Conservation (phyloP, 2,329 filamentous ascomycete genomes). For the Trichoderma sp. region DNA sequence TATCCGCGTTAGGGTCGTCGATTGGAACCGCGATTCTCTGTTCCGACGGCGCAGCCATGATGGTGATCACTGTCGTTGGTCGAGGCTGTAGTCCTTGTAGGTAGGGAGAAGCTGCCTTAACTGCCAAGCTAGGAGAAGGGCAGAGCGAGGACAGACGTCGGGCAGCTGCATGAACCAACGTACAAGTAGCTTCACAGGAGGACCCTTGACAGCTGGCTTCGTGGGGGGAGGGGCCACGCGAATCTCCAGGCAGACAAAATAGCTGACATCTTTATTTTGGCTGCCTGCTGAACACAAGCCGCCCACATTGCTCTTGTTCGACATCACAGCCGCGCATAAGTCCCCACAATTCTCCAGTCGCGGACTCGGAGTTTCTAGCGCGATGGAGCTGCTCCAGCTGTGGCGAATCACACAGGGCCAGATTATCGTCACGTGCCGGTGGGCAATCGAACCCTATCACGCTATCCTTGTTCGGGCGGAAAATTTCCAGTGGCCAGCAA, state of each 20-base stretch:
- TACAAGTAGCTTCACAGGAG: conserved; percentile 8
- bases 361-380: conserved; percentile 27
- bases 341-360: conserved; percentile 23
- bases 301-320: neutral
- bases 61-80: conserved; percentile 3
- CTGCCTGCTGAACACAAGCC: conserved; percentile 6
- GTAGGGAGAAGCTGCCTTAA: too few species aligned
- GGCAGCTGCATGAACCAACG: neutral
- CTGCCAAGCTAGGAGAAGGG: neutral
- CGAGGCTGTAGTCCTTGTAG: neutral
- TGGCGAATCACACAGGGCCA: conserved; percentile 31
- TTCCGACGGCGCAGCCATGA: conserved; percentile 64
- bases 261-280: conserved; percentile 2
- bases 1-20: conserved; percentile 94
- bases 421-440: conserved; percentile 42
- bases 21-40: conserved; percentile 78
- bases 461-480: conserved; percentile 44
- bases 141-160: too few species aligned
- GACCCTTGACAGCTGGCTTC: conserved; percentile 12
- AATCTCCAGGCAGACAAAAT: conserved; percentile 16
- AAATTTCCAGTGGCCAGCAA: conserved; percentile 44
- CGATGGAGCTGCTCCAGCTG: conserved; percentile 18
- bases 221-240: conserved; percentile 13
- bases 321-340: conserved; percentile 12
- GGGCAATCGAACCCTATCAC: conserved; percentile 45